A percentile compares a stretch with the other conserved stretches of the same genome.
Conservation (phyloP, 495 filamentous ascomycete genomes). For the Penicillium pancosmium region DNA sequence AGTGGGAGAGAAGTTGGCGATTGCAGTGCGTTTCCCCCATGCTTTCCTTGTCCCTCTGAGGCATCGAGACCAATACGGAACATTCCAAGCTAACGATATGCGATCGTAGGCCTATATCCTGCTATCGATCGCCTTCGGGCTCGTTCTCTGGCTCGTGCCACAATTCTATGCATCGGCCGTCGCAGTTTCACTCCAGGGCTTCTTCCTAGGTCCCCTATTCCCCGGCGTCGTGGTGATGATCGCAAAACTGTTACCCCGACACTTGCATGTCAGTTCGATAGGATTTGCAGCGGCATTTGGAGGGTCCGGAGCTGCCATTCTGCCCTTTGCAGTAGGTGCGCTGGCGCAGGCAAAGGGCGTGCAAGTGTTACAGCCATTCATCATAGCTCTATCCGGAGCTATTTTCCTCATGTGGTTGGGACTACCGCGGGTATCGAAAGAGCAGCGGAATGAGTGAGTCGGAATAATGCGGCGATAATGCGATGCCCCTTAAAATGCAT, state of each 20-base stretch:
- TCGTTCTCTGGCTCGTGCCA: constrained; percentile 71
- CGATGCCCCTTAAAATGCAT: neutral
- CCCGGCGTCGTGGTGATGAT: constrained; percentile 77
- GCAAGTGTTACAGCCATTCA: constrained; percentile 74
- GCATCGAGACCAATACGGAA: neutral
- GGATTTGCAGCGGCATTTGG: constrained; percentile 85
- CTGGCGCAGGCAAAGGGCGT: constrained; percentile 83
- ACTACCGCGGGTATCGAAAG: constrained; percentile 37
- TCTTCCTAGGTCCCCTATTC: constrained; percentile 69
- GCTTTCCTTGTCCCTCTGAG: neutral
- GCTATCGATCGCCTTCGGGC: constrained; percentile 54
- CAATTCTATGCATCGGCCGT: constrained; percentile 73
- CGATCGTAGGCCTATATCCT: constrained; percentile 50
- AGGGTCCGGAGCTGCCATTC: constrained; percentile 73
- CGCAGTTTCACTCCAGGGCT: constrained; percentile 68
- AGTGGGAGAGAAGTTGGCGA: constrained; percentile 62
- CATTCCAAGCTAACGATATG: neutral
- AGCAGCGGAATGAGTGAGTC: constrained; percentile 21
- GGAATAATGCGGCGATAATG: constrained; percentile 2
- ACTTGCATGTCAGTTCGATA: constrained; percentile 79
- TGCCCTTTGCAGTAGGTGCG: constrained; percentile 84
- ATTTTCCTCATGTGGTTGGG: constrained; percentile 60
- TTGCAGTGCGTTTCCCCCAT: constrained; percentile 42
- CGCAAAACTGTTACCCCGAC: constrained; percentile 77
- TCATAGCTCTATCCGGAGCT: constrained; percentile 64